Base-by-base conservation (phyloP, 2,329 filamentous ascomycete species). In the Xylaria digitata region DNA sequence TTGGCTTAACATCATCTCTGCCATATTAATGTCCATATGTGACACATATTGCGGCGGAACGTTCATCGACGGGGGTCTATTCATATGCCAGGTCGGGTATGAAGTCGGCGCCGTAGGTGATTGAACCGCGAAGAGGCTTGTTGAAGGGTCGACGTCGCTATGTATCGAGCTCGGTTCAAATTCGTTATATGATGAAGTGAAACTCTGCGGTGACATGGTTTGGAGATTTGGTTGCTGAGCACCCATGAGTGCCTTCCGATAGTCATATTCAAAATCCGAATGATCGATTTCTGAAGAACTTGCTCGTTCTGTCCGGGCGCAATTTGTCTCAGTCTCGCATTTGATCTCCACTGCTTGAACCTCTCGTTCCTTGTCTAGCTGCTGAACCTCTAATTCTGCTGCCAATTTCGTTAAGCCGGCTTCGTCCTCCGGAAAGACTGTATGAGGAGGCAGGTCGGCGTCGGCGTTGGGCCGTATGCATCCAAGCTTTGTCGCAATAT, bases 391-490 rank as follows among this genome's bases (percentile, higher is more conserved):
- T 11, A 90, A 78, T 74, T 88, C 85, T 8, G 82, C 81, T 17
- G 86, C 86, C 53, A 90, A 78, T 72, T 87, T 86, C 15, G 81
- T 80, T 74, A 89, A 81, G 64, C 86, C 87, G 13, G 84, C 82
- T 74, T 87, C 86, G 72, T 88, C 85, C 75, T 90, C 87, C 61
- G 88, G 87, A 75, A 90, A 89, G 30, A 87, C 82, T 1, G 84
- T 83, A 69, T 87, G 84, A 23, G 85, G 82, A 21, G 86, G 86
- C 56, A 88, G 79, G 75, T 89, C 82, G 75, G 86, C 82, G 72
- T 90, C 88, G 74, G 83, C 85, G 72, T 88, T 88, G 19, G 86
- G 86, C 62, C 87, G 84, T 72, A 90, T 88, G 80, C 87, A 89
- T 53, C 87, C 87, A 32, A 90, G 85, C 77, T 85, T 88, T 70